Base-by-base conservation (phyloP, 1,284 basidiomycete species). In the Cryptococcus hybrid region DNA sequence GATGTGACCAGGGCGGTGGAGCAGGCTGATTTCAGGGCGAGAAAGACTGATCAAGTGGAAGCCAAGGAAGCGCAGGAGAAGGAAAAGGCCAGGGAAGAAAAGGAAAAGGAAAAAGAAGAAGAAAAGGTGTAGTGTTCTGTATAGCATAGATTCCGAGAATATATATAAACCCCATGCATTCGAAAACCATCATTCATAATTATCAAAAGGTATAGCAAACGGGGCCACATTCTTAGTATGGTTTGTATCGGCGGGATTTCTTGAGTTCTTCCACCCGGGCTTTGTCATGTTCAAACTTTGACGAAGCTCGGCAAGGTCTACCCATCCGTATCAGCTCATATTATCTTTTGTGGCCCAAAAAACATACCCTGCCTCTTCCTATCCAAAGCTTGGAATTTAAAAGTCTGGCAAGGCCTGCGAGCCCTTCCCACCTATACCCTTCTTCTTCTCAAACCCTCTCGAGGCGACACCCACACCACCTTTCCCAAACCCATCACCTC, bases 331-430 rank as follows among this genome's bases (percentile, higher is more conserved):
- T 18, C 18, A 18, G 18, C 18, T 18, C 18, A 18, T 18, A 18
- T 18, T 18, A 18, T 18, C 18, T 30, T 18, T 18, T 18, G 18
- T 24, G 2, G 24, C 9, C 47, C 9, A 51, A 18, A 34, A 35
- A 18, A 71, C 85, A 63, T 72, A 92, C 91, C 86, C 77, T 88
- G 84, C 58, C 89, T 81, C 74, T 92, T 92, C 78, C 88, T 87
- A 75, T 94, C 92, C 57, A 88, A 86, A 65, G 86, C 84, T 75
- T 94, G 90, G 82, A 92, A 94, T 24, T 85, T 86, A 94, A 73
- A 95, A 93, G 54, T 74, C 76, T 47, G 62, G 60, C 55, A 78
- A 60, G 12, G 82, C 82, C 7, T 82, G 83, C 73, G 89, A 88
- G 68, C 89, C 87, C 66, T 84, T 82, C 51, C 84, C 80, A 67